Evolutionary conservation across 75 land plant genomes (phyloP).

Genomic region (Azolla pinnata): DNA sequence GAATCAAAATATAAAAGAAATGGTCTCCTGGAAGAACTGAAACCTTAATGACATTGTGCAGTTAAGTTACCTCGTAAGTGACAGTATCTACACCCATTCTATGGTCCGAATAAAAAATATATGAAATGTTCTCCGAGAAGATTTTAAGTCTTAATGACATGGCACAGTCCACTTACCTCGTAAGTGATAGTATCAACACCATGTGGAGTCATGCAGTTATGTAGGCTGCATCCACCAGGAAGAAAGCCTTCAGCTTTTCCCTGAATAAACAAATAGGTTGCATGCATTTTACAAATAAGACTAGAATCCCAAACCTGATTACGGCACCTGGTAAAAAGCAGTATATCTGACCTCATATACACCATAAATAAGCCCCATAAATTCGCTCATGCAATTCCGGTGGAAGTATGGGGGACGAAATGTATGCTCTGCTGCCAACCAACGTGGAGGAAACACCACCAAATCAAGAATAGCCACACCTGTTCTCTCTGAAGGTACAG

Average conservation of each 20-base stretch:
- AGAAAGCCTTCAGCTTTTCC: slow-evolving; percentile 91
- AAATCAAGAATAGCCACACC: slow-evolving; percentile 95
- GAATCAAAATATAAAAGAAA: too few relatives aligned
- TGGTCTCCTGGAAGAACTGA: too few relatives aligned
- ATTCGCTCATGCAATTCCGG: slow-evolving; percentile 97
- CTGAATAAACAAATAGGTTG: slow-evolving; percentile 23
- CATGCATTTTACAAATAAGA: background rate
- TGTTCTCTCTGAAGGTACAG: slow-evolving; percentile 86
- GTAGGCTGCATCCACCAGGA: slow-evolving; percentile 92
- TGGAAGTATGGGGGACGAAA: slow-evolving; percentile 98
- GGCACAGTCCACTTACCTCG: too few relatives aligned
- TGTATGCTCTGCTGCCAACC: slow-evolving; percentile 93
- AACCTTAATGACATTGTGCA: too few relatives aligned
- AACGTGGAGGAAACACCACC: slow-evolving; percentile 90
- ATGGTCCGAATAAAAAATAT: too few relatives aligned
- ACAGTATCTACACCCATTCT: too few relatives aligned
- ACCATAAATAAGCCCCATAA: slow-evolving; percentile 91
- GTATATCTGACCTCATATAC: slow-evolving; percentile 62
- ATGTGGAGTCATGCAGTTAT: slow-evolving; percentile 98
- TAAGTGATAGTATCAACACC: slow-evolving; percentile 86
- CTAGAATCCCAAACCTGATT: background rate
- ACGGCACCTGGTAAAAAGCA: background rate
- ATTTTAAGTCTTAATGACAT: too few relatives aligned
- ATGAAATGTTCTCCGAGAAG: too few relatives aligned
- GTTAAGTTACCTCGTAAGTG: too few relatives aligned